Evolutionary conservation across 1,284 basidiomycete species (phyloP).

Genomic region (Cutaneotrichosporon sp.): DNA sequence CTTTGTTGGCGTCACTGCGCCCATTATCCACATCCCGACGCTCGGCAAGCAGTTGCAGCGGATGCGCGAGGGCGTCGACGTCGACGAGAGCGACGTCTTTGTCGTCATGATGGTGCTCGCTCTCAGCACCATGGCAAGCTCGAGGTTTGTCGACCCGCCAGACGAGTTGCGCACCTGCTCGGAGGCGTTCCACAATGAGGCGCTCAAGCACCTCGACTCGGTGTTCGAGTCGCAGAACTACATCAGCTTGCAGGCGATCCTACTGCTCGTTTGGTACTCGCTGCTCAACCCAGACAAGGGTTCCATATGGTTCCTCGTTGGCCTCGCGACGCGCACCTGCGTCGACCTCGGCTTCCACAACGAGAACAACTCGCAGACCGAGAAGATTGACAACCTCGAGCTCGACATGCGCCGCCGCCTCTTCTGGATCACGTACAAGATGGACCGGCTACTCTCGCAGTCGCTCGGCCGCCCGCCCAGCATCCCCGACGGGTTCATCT

Average conservation of each 20-base stretch:
- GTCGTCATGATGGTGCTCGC: slow-evolving; percentile 56
- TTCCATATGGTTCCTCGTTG: slow-evolving; percentile 55
- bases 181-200: slow-evolving; percentile 55
- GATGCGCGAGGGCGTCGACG: slow-evolving; percentile 45
- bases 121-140: slow-evolving; percentile 54
- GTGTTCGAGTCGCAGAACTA: slow-evolving; percentile 54
- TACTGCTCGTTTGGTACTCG: slow-evolving; percentile 54
- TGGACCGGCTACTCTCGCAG: slow-evolving; percentile 52
- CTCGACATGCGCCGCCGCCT: slow-evolving; percentile 54
- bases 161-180: slow-evolving; percentile 55
- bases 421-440: slow-evolving; percentile 55
- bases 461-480: slow-evolving; percentile 53
- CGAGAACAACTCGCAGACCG: slow-evolving; percentile 49
- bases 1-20: slow-evolving; percentile 55
- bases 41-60: slow-evolving; percentile 50
- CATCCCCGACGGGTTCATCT: slow-evolving; percentile 55
- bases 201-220: slow-evolving; percentile 54
- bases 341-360: slow-evolving; percentile 56
- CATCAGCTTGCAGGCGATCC: slow-evolving; percentile 54
- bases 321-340: slow-evolving; percentile 53
- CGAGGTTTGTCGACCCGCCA: slow-evolving; percentile 53
- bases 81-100: slow-evolving; percentile 53
- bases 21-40: slow-evolving; percentile 54
- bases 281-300: slow-evolving; percentile 55
- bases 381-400: slow-evolving; percentile 52